These are phyloP conservation scores for Chlorella sp. DNA, from an alignment of 139 green algal genomes.

Conservation along the genomic window DNA sequence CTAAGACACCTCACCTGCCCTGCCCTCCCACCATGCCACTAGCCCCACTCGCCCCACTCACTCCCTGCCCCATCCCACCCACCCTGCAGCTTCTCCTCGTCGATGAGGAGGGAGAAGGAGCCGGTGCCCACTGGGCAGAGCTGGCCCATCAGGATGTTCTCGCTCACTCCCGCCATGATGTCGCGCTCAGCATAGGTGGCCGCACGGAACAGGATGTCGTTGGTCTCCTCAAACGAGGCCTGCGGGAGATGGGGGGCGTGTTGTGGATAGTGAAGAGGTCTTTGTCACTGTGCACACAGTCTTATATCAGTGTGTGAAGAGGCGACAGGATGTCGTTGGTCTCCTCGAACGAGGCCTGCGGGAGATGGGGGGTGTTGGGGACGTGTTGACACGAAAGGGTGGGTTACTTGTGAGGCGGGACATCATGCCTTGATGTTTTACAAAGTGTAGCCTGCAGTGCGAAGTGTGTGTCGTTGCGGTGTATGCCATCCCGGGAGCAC, in stretches of 20 bases:
- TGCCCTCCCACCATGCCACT: too few species aligned
- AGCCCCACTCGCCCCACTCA: not conserved
- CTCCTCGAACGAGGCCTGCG: conserved; percentile 96
- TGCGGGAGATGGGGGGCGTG: too few species aligned
- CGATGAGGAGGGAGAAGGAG: conserved; percentile 92
- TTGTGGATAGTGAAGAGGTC: too few species aligned
- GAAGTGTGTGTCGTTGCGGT: not conserved
- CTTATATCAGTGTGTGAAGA: conserved; percentile 39
- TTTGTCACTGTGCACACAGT: too few species aligned
- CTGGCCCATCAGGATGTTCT: conserved; percentile 99
- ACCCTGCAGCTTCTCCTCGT: conserved; percentile 84
- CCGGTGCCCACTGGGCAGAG: conserved; percentile 91
- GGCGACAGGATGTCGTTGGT: conserved; percentile 98
- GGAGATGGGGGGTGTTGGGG: too few species aligned
- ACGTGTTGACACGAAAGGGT: too few species aligned
- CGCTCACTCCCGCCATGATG: conserved; percentile 84
- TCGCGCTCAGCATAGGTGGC: conserved; percentile 82
- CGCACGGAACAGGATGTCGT: conserved; percentile 96
- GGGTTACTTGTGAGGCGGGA: too few species aligned
- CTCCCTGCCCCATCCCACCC: not conserved
- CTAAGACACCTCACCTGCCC: not conserved
- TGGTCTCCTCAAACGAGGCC: conserved; percentile 99
- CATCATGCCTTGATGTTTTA: too few species aligned
- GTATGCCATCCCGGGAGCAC: too few species aligned
- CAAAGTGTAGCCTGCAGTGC: too few species aligned